Evolutionary conservation across 192 early-diverging fungal genomes (phyloP).

Genomic region (Glomus cerebriforme): DNA sequence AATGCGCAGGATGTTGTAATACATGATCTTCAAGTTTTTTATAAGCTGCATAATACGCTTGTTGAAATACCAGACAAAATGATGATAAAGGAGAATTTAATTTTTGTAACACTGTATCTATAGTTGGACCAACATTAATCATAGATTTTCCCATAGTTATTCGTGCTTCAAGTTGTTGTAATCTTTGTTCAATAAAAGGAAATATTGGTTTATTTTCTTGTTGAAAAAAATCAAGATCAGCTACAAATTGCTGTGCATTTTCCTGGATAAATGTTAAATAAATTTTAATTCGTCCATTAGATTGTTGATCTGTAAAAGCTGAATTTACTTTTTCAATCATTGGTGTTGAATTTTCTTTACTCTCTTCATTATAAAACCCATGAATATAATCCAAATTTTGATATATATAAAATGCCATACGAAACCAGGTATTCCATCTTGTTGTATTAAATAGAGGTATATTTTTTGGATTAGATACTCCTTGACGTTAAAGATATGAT

Average conservation of each 20-base stretch:
- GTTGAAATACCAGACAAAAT: background rate
- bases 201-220: slow-evolving; percentile 4
- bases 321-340: background rate
- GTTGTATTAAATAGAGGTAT: too few species aligned
- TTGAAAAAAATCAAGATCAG: slow-evolving; percentile 1
- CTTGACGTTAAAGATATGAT: too few species aligned
- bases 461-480: too few species aligned
- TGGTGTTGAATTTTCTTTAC: background rate
- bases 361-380: slow-evolving; percentile 5
- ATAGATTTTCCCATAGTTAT: background rate
- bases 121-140: background rate
- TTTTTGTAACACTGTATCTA: background rate
- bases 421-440: too few species aligned
- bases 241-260: background rate
- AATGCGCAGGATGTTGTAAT: background rate
- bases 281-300: background rate
- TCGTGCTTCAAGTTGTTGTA: background rate
- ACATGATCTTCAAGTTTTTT: slow-evolving; percentile 3
- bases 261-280: slow-evolving; percentile 7
- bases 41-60: background rate
- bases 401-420: background rate
- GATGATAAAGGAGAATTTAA: background rate
- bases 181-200: background rate
- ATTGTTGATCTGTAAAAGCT: background rate
- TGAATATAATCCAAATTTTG: background rate